Conservation (phyloP, 495 filamentous ascomycete species). For the Trichoderma reesei region DNA sequence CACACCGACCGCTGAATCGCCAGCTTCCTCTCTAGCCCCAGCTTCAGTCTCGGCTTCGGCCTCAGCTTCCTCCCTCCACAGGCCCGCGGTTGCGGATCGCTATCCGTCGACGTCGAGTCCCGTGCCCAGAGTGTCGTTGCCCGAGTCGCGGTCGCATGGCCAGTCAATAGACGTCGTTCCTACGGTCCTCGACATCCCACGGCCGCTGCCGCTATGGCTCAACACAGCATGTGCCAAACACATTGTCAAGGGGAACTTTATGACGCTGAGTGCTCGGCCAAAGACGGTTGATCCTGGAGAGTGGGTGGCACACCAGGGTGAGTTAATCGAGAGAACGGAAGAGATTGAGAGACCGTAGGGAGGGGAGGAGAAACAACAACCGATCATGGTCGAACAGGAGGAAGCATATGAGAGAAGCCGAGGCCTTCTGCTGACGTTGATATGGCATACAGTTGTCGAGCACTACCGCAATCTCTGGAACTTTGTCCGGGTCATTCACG, state of each 20-base stretch:
- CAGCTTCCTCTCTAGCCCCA: slow-evolving; percentile 25
- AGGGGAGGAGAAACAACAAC: not conserved
- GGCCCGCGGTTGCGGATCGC: slow-evolving; percentile 14
- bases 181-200: slow-evolving; percentile 31
- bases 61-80: slow-evolving; percentile 26
- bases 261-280: slow-evolving; percentile 83
- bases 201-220: slow-evolving; percentile 12
- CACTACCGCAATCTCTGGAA: slow-evolving; percentile 78
- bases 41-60: not conserved
- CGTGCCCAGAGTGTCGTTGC: slow-evolving; percentile 43
- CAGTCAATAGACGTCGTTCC: slow-evolving; percentile 16
- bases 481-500: slow-evolving; percentile 76
- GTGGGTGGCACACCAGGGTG: slow-evolving; percentile 92
- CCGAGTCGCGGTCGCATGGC: slow-evolving; percentile 17
- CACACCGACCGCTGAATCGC: slow-evolving; percentile 23
- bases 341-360: not conserved
- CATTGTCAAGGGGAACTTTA: slow-evolving; percentile 92
- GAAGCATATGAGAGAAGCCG: not conserved
- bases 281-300: slow-evolving; percentile 83
- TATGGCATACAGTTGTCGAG: slow-evolving; percentile 66
- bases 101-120: slow-evolving; percentile 27
- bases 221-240: slow-evolving; percentile 69
- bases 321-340: slow-evolving; percentile 14
- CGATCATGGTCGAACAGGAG: too few relatives aligned
- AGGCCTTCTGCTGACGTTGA: not conserved